phyloP scores from a whole-genome alignment of 805 yeast genomes.

The Tetrapisispora taiwanensis region DNA sequence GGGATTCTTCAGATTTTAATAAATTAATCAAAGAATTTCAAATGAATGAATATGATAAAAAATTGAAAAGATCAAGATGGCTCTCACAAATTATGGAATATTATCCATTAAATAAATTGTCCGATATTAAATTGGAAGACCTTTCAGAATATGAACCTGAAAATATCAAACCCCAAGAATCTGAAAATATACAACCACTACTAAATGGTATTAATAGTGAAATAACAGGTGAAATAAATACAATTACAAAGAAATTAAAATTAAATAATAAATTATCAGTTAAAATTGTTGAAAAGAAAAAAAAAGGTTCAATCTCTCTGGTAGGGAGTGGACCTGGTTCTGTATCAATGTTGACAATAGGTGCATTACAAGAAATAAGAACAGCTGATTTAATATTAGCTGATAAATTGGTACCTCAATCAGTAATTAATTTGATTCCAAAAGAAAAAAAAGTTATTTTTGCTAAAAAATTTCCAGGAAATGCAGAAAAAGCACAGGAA shows the following conservation, averaged over 20 bases:
- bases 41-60: constrained; percentile 42
- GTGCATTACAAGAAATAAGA: constrained; percentile 72
- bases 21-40: constrained; percentile 50
- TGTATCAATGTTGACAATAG: constrained; percentile 67
- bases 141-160: constrained; percentile 6
- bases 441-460: constrained; percentile 62
- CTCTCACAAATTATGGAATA: constrained; percentile 83
- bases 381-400: constrained; percentile 79
- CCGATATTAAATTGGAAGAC: constrained; percentile 43
- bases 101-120: constrained; percentile 62
- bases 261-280: background rate
- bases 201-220: too few relatives aligned
- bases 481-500: constrained; percentile 87
- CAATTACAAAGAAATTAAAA: background rate
- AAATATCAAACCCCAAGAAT: background rate
- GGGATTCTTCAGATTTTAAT: constrained; percentile 51
- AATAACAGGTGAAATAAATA: background rate
- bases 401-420: constrained; percentile 86
- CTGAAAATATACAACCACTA: too few relatives aligned
- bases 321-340: constrained; percentile 96
- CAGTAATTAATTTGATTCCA: constrained; percentile 77
- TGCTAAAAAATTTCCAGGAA: constrained; percentile 93
- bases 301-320: constrained; percentile 55
- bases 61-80: constrained; percentile 66
- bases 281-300: background rate